A percentile compares a stretch with the other conserved stretches of the same genome.
phyloP scores from a whole-genome alignment of 805 yeast species.

The Schizosaccharomyces japonicus region DNA sequence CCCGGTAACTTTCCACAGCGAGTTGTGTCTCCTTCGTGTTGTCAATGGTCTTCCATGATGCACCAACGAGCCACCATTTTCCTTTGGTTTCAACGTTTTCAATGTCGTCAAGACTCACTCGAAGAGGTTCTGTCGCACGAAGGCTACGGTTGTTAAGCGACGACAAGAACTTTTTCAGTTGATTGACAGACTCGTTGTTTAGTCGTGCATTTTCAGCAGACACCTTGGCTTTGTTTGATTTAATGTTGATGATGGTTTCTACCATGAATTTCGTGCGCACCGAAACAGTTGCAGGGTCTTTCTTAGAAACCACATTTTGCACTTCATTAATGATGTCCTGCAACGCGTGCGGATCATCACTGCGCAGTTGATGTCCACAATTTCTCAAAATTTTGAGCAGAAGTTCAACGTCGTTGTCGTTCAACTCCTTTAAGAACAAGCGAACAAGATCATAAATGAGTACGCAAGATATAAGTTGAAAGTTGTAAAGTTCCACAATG shows the following conservation, averaged over 20 bases:
- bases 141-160: constrained; percentile 16
- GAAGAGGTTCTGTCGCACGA: constrained; percentile 40
- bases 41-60: constrained; percentile 74
- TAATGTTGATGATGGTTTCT: constrained; percentile 65
- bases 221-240: constrained; percentile 31
- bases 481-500: constrained; percentile 49
- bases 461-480: constrained; percentile 51
- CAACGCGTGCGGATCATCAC: constrained; percentile 71
- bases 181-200: constrained; percentile 28
- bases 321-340: constrained; percentile 48
- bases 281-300: constrained; percentile 16
- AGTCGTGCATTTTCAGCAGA: constrained; percentile 1
- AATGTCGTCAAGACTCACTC: constrained; percentile 65
- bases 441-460: constrained; percentile 56
- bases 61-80: constrained; percentile 97
- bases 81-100: constrained; percentile 55
- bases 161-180: constrained; percentile 43
- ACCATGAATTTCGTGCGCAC: constrained; percentile 61
- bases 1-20: constrained; percentile 16
- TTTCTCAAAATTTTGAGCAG: constrained; percentile 26
- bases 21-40: constrained; percentile 7
- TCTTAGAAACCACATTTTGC: constrained; percentile 23
- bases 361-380: constrained; percentile 63
- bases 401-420: constrained; percentile 55
- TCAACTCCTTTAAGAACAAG: constrained; percentile 25